These are phyloP conservation scores for Beauveria australis DNA, from an alignment of 2,329 filamentous ascomycete genomes.

Conservation along the genomic window DNA sequence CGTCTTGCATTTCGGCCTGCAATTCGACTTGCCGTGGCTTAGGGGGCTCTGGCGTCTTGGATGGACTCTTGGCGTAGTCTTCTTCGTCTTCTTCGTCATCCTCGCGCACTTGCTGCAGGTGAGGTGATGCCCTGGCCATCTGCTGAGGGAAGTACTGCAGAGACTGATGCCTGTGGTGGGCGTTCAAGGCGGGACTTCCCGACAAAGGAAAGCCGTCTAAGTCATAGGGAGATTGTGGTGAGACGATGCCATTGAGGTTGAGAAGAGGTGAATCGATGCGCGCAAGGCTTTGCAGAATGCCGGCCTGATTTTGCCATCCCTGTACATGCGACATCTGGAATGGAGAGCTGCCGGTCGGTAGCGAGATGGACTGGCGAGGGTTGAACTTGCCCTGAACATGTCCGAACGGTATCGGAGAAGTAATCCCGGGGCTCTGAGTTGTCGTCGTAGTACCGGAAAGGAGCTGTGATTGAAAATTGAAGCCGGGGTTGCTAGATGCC, in stretches of 20 bases:
- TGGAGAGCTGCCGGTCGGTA: constrained; percentile 55
- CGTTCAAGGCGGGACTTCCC: constrained; percentile 32
- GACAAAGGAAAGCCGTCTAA: constrained; percentile 39
- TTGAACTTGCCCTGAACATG: constrained; percentile 53
- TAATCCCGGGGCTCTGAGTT: constrained; percentile 54
- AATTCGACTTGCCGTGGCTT: constrained; percentile 57
- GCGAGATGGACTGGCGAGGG: constrained; percentile 63
- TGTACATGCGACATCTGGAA: constrained; percentile 57
- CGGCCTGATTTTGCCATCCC: constrained; percentile 49
- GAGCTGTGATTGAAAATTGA: constrained; percentile 51
- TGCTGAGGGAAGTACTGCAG: constrained; percentile 51
- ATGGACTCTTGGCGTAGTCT: constrained; percentile 36
- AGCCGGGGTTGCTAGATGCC: constrained; percentile 60
- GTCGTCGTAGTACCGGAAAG: constrained; percentile 52
- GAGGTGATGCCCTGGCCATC: constrained; percentile 47
- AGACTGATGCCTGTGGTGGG: constrained; percentile 51
- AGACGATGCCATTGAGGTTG: constrained; percentile 47
- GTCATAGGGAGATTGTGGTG: constrained; percentile 56
- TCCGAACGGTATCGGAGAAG: constrained; percentile 65
- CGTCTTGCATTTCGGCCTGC: constrained; percentile 77
- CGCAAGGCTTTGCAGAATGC: constrained; percentile 44
- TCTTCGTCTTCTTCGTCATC: constrained; percentile 53
- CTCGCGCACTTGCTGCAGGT: constrained; percentile 66
- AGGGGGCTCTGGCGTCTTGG: constrained; percentile 44
- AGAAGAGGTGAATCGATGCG: constrained; percentile 58